Evolutionary conservation across 495 filamentous ascomycete genomes (phyloP), one percentile per base, ranked within the genome.

Genomic region (Immersiella caudata): DNA sequence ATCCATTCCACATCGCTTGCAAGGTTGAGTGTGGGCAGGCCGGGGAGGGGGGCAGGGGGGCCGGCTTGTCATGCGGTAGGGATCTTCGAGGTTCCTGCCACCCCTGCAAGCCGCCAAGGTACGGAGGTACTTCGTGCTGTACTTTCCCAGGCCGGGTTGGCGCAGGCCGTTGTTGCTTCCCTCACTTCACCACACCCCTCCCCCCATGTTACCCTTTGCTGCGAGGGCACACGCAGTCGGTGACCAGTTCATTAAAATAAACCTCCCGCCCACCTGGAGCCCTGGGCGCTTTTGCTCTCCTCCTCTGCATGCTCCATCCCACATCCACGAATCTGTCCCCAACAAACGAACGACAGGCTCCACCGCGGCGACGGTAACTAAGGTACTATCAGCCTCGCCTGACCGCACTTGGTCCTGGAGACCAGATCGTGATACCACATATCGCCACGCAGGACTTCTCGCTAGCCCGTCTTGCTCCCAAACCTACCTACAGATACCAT

Each of bases 201-300:
- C 51, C 62, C n/a, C 63, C 51, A 65, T 65, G 51, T 33, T 24
- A 22, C 29, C 18, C 22, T 22, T 46, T 24, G 20, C 60, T 65
- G 26, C 68, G 66, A 67, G 64, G 51, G 59, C 52, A 62, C 60
- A 60, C 61, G 58, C 58, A 65, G 51, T 52, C 56, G 49, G 18
- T 46, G 58, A 67, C 57, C 60, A 62, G 49, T 24, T 61, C 69
- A 57, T 71, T 69, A 69, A 73, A 73, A 73, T 65, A 69, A 65
- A 69, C 57, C 69, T 71, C 58, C 64, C 71, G 51, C 69, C 67
- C 69, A 35, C 69, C 27, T 59, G 59, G 60, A 63, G 55, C 49
- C 25, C 16, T 12, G 27, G 36, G 20, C 63, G 22, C 54, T 49
- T 61, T 61, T 57, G 35, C 58, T 59, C 40, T 29, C 63, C 50